These are phyloP conservation scores for Anthracocystis panici-leucophaei DNA, from an alignment of 1,284 basidiomycete species.

Conservation along the genomic window DNA sequence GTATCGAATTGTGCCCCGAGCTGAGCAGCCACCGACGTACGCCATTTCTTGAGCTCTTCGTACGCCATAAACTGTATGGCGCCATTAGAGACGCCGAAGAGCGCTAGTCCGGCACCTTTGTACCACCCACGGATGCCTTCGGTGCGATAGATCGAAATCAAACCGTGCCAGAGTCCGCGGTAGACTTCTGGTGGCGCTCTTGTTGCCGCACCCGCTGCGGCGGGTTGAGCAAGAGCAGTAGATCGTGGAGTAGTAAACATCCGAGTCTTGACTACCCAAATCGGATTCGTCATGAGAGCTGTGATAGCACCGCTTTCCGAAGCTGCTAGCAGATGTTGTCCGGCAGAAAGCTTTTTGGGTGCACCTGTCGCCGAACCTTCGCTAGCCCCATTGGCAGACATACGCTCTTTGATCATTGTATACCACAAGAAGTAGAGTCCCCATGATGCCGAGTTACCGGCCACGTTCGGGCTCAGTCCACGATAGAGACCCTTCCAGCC, in stretches of 20 bases:
- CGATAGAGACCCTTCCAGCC: constrained; percentile 91
- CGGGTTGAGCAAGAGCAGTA: constrained; percentile 6
- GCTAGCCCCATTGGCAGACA: constrained; percentile 43
- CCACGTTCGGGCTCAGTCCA: constrained; percentile 89
- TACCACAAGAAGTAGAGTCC: constrained; percentile 99
- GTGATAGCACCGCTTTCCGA: constrained; percentile 93
- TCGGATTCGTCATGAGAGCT: constrained; percentile 94
- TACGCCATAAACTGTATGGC: constrained; percentile 97
- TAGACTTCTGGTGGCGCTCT: constrained; percentile 45
- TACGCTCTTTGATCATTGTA: constrained; percentile 85
- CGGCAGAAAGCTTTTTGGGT: constrained; percentile 75
- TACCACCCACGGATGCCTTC: constrained; percentile 86
- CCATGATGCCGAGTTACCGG: constrained; percentile 97
- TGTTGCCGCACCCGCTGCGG: neutral
- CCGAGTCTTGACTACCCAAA: constrained; percentile 98
- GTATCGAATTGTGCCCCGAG: constrained; percentile 18
- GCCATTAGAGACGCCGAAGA: constrained; percentile 94
- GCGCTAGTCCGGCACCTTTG: constrained; percentile 86
- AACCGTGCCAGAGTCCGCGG: constrained; percentile 58
- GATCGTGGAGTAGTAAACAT: constrained; percentile 86
- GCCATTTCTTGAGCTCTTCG: constrained; percentile 92
- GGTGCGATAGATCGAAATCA: constrained; percentile 53
- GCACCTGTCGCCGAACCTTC: constrained; percentile 19
- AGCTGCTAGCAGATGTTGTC: constrained; percentile 87
- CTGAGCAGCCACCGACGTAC: constrained; percentile 70